A percentile compares a stretch with the other conserved stretches of the same genome.
phyloP scores from a whole-genome alignment of 768 basidiomycete species.

The Dictyophora rubrovolvata region DNA sequence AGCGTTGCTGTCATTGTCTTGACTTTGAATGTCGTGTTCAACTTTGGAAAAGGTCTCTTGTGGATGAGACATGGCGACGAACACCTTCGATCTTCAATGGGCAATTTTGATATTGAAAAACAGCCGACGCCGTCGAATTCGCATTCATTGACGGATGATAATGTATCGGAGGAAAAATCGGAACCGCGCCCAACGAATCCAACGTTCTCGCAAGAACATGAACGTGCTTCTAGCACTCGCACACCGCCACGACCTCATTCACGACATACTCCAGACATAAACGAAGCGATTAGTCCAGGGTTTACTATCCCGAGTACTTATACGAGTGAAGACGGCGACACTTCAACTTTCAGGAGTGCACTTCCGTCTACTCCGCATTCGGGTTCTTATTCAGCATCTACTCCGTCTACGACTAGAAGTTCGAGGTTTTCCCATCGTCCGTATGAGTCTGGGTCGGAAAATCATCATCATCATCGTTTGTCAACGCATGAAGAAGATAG shows the following conservation, averaged over 20 bases:
- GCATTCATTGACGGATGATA: neutral
- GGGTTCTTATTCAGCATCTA: neutral
- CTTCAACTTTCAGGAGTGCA: neutral
- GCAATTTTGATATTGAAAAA: conserved; percentile 3
- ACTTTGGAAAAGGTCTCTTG: conserved; percentile 20
- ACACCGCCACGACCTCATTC: neutral
- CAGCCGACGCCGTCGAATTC: neutral
- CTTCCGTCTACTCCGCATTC: neutral
- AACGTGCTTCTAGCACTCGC: neutral
- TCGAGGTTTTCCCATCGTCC: neutral
- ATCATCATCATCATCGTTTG: neutral
- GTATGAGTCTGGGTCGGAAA: neutral
- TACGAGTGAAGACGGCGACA: neutral
- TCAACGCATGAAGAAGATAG: neutral
- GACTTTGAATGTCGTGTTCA: conserved; percentile 54
- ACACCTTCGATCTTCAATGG: conserved; percentile 2
- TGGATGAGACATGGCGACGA: conserved; percentile 5
- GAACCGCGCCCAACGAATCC: neutral
- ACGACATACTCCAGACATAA: conserved; percentile 4
- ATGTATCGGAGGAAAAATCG: neutral
- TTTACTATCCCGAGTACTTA: conserved; percentile 9
- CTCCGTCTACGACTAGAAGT: neutral
- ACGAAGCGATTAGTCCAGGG: conserved; percentile 5
- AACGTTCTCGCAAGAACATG: conserved; percentile 5
- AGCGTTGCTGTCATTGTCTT: conserved; percentile 61